Evolutionary conservation across 169 alveolate species (phyloP).

Genomic region (Neospora caninum): DNA sequence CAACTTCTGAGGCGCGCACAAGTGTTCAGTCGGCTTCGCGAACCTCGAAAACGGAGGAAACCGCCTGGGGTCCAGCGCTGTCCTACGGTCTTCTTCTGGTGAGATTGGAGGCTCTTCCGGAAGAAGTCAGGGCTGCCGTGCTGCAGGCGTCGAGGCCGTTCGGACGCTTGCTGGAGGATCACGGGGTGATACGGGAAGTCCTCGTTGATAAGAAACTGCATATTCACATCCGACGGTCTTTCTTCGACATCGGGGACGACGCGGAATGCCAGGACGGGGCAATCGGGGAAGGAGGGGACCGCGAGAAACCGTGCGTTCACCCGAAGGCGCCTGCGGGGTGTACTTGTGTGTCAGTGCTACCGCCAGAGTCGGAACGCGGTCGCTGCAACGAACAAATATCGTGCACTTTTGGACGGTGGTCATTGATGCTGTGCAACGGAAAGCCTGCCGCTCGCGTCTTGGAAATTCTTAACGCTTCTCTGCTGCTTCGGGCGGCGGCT

Average conservation of each 20-base stretch:
- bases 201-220: neutral
- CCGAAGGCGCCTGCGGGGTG: neutral
- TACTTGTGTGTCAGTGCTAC: neutral
- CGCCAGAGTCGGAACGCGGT: too few relatives aligned
- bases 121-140: neutral
- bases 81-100: conserved; percentile 31
- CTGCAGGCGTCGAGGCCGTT: neutral
- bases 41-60: neutral
- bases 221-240: neutral
- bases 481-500: neutral
- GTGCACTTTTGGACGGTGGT: conserved; percentile 33
- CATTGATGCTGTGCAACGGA: neutral
- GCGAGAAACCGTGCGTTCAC: neutral
- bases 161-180: conserved; percentile 10
- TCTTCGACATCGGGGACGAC: neutral
- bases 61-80: conserved; percentile 11
- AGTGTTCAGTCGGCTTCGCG: neutral
- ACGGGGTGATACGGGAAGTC: neutral
- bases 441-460: conserved; percentile 28
- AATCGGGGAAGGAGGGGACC: neutral
- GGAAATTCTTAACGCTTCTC: conserved; percentile 1
- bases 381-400: neutral
- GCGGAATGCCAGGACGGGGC: neutral
- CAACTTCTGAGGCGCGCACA: too few relatives aligned
- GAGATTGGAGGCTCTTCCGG: neutral